phyloP scores from a whole-genome alignment of 108 stramenopile species.

The Pseudonitzschia multiseries region DNA sequence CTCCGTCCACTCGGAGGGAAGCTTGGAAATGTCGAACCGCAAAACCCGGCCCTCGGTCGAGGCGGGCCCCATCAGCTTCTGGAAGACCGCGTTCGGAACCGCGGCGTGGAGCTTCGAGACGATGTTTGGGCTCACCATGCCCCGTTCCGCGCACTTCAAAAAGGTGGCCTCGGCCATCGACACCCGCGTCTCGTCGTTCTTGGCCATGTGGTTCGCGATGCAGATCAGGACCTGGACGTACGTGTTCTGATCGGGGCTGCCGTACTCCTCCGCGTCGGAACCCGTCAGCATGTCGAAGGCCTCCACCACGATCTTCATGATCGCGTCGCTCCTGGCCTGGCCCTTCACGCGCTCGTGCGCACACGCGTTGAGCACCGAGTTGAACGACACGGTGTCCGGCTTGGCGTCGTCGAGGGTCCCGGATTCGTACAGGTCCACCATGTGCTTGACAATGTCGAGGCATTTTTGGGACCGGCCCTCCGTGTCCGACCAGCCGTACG shows the following conservation, averaged over 20 bases:
- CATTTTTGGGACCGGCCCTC: conserved; percentile 19
- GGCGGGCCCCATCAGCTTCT: conserved; percentile 27
- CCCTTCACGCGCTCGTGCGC: conserved; percentile 26
- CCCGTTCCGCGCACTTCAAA: conserved; percentile 25
- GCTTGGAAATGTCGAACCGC: conserved; percentile 16
- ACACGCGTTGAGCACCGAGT: conserved; percentile 61
- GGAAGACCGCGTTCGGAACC: conserved; percentile 8
- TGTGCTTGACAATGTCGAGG: conserved; percentile 33
- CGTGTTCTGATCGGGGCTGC: conserved; percentile 33
- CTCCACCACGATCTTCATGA: conserved; percentile 32
- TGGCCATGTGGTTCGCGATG: conserved; percentile 29
- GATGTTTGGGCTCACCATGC: conserved; percentile 26
- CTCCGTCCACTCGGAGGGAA: conserved; percentile 32
- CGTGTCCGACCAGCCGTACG: conserved; percentile 44
- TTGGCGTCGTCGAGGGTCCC: conserved; percentile 40
- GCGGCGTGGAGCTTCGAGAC: conserved; percentile 19
- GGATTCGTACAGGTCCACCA: conserved; percentile 43
- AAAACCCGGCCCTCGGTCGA: conserved; percentile 9
- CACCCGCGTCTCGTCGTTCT: neutral
- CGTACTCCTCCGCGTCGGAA: conserved; percentile 19
- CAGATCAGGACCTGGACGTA: conserved; percentile 31
- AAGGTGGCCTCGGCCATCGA: conserved; percentile 34
- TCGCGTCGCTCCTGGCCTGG: conserved; percentile 16
- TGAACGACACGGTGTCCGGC: conserved; percentile 54
- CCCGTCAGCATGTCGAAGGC: conserved; percentile 30